Evolutionary conservation across 1,139 yeast species (phyloP), one percentile per base, ranked within the genome.

Genomic region (Yamadazyma jaroonii): DNA sequence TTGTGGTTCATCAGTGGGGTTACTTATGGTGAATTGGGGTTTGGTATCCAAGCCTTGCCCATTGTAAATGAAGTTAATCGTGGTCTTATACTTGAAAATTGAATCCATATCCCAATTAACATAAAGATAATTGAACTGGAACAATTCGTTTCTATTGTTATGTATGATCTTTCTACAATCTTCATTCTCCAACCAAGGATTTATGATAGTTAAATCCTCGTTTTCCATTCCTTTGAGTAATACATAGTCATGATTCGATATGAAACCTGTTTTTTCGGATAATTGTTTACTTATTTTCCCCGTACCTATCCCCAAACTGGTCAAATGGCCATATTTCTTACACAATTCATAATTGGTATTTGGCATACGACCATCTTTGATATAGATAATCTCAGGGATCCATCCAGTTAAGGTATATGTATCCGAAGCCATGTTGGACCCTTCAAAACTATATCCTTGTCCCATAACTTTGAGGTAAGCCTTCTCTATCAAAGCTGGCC

Each of bases 381-480:
- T 52, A 6, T 66, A 49, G 1, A 74, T 48, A 27, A 79, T 76
- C 45, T 85, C 89, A 0, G 96, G 96, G 3, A 83, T 55, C 84
- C 87, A 88, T 0, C 90, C 89, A 3, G 80, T 68, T 6, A 88
- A 48, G 34, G 78, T 61, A 48, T 63, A 85, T 0, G 86, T 75
- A 50, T 86, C 96, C n/a, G 74, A 65, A 1, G 88, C 85, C 54
- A 86, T 79, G 54, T 88, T 87, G 0, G 96, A 87, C 0, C 97
- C 97, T 5, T 56, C 54, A 38, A 79, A 77, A n/a, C 67, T 61
- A 50, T 84, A 84, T 3, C 86, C 84, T 13, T 64, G 55, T 1
- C 84, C 84, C 63, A 73, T 64, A 0, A 83, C 58, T 46, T 77
- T 77, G 45, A 88, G 63, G 50, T 79, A 84, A 0, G 95, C 94